Percentiles rank a stretch among this genome's conserved stretches.
phyloP scores from a whole-genome alignment of 768 basidiomycete genomes.

The Tylopilus balloui region DNA sequence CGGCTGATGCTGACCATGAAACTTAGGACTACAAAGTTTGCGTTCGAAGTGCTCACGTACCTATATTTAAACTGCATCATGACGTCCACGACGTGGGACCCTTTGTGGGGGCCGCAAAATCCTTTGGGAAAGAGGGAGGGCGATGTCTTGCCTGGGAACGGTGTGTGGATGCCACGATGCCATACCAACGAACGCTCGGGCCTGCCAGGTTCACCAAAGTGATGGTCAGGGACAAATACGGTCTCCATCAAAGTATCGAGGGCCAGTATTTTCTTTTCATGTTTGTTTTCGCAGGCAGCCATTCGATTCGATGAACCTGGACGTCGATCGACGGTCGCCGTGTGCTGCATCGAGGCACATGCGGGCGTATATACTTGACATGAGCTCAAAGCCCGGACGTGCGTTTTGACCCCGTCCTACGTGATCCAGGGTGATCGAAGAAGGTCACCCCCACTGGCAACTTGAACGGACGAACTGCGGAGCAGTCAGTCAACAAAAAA shows the following conservation, averaged over 20 bases:
- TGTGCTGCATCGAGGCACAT: background rate
- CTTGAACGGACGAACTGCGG: background rate
- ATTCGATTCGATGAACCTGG: background rate
- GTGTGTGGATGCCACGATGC: background rate
- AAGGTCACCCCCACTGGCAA: background rate
- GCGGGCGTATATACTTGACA: background rate
- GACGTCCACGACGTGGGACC: no score
- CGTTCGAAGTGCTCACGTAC: background rate
- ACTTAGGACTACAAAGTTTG: background rate
- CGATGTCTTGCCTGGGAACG: background rate
- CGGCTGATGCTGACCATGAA: background rate
- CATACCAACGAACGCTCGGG: background rate
- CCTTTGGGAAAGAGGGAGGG: background rate
- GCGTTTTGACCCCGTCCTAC: background rate
- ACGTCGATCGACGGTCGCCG: background rate
- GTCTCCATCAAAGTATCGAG: background rate
- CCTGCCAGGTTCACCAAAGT: background rate
- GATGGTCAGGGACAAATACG: background rate
- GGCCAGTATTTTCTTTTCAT: background rate
- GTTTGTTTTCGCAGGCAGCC: background rate
- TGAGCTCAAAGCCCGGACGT: background rate
- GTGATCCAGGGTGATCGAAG: background rate
- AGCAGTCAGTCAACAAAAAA: background rate
- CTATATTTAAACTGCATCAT: no score
- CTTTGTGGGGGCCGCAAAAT: background rate